Percentiles rank a stretch among this genome's conserved stretches.
Conservation (phyloP, 768 basidiomycete genomes). For the Leccinum uliginosum region DNA sequence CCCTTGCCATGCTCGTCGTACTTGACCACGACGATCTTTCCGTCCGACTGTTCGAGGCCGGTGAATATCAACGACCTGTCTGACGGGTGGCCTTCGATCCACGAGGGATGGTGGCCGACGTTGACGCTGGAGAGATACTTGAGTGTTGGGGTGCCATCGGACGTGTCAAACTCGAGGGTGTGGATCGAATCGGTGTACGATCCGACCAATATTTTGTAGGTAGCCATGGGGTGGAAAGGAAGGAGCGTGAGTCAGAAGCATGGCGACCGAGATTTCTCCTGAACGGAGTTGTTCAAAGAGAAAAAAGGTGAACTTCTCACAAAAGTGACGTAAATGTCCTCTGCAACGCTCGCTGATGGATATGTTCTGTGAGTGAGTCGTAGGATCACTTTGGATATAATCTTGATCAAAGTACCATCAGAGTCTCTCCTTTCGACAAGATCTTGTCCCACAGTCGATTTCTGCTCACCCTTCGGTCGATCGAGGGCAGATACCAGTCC, state of each 20-base stretch:
- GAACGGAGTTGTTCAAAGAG: no score
- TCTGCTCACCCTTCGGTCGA: background rate
- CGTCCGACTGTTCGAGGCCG: conserved; percentile 64
- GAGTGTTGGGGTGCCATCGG: conserved; percentile 48
- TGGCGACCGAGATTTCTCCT: no score
- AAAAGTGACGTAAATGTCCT: no score
- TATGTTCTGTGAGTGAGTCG: background rate
- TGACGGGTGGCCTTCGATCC: conserved; percentile 61
- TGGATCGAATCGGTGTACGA: conserved; percentile 64
- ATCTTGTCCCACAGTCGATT: background rate
- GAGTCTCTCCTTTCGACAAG: background rate
- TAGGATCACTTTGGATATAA: background rate
- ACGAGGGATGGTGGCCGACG: conserved; percentile 68
- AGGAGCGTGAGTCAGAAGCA: no score
- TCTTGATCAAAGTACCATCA: background rate
- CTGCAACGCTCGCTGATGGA: background rate
- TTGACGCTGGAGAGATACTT: conserved; percentile 39
- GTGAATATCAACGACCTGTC: conserved; percentile 60
- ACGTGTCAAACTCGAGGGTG: conserved; percentile 60
- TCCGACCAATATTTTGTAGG: conserved; percentile 48
- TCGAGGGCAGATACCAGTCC: background rate
- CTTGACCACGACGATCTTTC: conserved; percentile 56
- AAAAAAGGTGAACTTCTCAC: no score
- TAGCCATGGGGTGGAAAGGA: conserved; percentile 17
- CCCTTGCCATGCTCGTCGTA: conserved; percentile 48